Evolutionary conservation across 2,329 filamentous ascomycete species (phyloP).

Genomic region (Penicillium frequentans): DNA sequence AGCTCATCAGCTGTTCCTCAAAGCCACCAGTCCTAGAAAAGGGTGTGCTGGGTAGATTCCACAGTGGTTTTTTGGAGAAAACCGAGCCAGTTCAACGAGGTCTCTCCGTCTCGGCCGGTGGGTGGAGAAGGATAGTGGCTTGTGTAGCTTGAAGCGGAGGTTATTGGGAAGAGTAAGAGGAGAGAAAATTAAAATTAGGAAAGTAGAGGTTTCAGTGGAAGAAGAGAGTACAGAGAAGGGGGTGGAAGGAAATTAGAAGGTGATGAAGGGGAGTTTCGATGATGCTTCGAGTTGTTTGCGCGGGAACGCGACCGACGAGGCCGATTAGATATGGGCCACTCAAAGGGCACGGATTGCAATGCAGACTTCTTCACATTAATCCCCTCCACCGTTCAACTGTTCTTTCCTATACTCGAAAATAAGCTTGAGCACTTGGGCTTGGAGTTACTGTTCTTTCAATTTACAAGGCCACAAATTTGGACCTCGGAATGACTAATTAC

Average conservation of each 20-base stretch:
- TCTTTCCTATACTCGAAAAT: too few species aligned
- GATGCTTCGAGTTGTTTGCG: constrained; percentile 22
- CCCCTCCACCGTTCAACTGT: neutral
- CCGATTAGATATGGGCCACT: constrained; percentile 22
- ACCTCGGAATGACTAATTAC: neutral
- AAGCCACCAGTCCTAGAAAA: constrained; percentile 1
- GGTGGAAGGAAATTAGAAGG: constrained; percentile 1
- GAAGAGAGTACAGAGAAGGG: neutral
- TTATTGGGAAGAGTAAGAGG: neutral
- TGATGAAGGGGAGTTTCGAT: constrained; percentile 15
- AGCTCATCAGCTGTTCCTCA: constrained; percentile 27
- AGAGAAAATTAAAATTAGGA: neutral
- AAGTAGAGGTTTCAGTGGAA: neutral
- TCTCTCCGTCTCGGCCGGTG: constrained; percentile 6
- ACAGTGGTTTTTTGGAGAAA: neutral
- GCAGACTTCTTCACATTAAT: neutral
- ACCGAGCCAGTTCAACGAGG: constrained; percentile 3
- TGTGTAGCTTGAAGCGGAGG: constrained; percentile 1
- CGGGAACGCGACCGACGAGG: constrained; percentile 24
- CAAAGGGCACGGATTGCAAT: constrained; percentile 3
- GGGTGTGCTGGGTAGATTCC: neutral
- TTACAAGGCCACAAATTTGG: neutral
- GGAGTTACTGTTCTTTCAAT: neutral
- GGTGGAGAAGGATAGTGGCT: constrained; percentile 1
- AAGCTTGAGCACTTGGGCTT: too few species aligned